Evolutionary conservation across 805 yeast species (phyloP), one percentile per base, ranked within the genome.

Genomic region (Wickerhamomyces ciferrii): DNA sequence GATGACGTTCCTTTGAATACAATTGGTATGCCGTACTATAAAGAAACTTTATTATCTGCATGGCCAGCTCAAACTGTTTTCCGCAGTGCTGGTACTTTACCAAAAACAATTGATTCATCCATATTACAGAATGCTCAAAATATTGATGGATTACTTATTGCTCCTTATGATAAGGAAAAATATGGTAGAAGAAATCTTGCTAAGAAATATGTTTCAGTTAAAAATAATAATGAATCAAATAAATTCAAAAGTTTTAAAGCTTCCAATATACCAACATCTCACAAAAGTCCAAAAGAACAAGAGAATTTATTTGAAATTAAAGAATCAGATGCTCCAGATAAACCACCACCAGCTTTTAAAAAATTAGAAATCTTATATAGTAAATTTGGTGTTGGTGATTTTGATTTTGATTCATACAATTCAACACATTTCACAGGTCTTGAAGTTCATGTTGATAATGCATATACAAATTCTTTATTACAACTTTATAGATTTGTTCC

Each of bases 371-470:
- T 92, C 45, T 76, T 84, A 38, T 92, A 91, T 63, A 86, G 95
- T 47, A 83, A 79, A 56, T 92, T 89, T 64, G 99, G 99, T 24
- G 90, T 94, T 27, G 89, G 85, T 54, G 97, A 90, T 63, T 94
- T 94, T 66, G 97, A 92, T 67, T 92, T 94, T 61, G 83, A 78
- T 45, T 84, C 82, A 56, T 92, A 85, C 69, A 92, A 92, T 60
- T 72, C 73, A 36, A 86, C 97, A 0, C 50, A 59, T 1, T 83
- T 71, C 46, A 79, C 97, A 2, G 97, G 98, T 0, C 70, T 92
- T n/a, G 98, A 94, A 62, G 84, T 90, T 10, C 94, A 90, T 58
- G 75, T 85, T 11, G 87, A 84, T 44, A 87, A 87, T 55, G 76
- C 94, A 0, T 83, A 81, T 57, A 79, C 85, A 48, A 94, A 94